These are phyloP conservation scores for Aspergillus biplanus DNA, from an alignment of 495 filamentous ascomycete species.

Conservation along the genomic window DNA sequence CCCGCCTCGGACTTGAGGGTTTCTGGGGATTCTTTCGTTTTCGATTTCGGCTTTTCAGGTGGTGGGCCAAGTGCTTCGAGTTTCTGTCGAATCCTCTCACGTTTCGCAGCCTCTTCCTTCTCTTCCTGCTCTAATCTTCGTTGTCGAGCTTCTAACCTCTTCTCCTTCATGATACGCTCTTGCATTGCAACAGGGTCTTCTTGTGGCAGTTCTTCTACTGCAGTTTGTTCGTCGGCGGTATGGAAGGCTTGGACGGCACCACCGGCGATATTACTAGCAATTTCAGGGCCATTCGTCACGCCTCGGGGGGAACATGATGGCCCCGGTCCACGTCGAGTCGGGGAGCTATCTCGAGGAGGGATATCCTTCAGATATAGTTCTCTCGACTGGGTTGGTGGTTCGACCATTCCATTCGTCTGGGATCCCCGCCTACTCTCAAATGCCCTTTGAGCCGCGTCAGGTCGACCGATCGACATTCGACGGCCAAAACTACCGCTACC, in stretches of 20 bases:
- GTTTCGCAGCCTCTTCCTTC: constrained; percentile 73
- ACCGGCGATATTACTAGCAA: constrained; percentile 43
- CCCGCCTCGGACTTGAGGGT: constrained; percentile 32
- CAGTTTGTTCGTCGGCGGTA: constrained; percentile 33
- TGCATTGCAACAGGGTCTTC: constrained; percentile 71
- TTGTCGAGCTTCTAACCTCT: constrained; percentile 74
- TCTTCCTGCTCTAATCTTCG: constrained; percentile 81
- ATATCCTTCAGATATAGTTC: constrained; percentile 32
- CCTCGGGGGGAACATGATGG: constrained; percentile 51
- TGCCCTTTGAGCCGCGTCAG: constrained; percentile 49
- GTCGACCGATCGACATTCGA: constrained; percentile 57
- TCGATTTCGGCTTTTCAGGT: constrained; percentile 59
- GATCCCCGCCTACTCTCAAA: constrained; percentile 53
- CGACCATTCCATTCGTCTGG: constrained; percentile 44
- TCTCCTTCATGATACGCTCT: constrained; percentile 84
- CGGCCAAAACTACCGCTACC: constrained; percentile 74
- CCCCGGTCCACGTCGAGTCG: constrained; percentile 30
- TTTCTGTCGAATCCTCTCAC: constrained; percentile 82
- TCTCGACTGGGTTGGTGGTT: constrained; percentile 34
- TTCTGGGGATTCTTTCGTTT: constrained; percentile 40
- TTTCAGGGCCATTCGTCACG: constrained; percentile 48
- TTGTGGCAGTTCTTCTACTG: constrained; percentile 39
- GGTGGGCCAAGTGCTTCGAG: constrained; percentile 75
- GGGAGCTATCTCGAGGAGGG: constrained; percentile 27
- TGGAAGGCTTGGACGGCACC: constrained; percentile 28